These are phyloP conservation scores for Puccinellia tenuiflora DNA, from an alignment of 176 grass and related monocot genomes.

Conservation along the genomic window DNA sequence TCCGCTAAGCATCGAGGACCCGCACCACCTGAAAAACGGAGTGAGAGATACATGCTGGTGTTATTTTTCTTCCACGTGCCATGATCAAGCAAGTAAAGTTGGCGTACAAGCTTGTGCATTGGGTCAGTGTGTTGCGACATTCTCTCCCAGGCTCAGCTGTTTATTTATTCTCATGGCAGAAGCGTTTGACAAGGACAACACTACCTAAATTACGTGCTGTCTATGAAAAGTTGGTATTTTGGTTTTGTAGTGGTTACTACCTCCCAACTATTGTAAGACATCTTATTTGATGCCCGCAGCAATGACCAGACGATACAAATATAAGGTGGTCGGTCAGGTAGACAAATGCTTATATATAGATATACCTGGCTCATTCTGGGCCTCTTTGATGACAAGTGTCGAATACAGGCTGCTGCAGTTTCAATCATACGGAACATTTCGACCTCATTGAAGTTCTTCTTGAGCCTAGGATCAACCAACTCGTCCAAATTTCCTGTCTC, in stretches of 20 bases:
- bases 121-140: too few species aligned
- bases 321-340: not conserved
- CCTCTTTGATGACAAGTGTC: slow-evolving; percentile 66
- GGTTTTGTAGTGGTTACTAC: not conserved
- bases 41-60: too few species aligned
- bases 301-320: not conserved
- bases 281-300: not conserved
- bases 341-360: not conserved
- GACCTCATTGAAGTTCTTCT: slow-evolving; percentile 51
- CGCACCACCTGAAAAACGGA: slow-evolving; percentile 59
- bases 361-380: slow-evolving; percentile 87
- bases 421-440: slow-evolving; percentile 93
- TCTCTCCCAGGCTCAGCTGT: not conserved
- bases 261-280: not conserved
- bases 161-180: not conserved
- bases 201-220: not conserved
- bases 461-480: slow-evolving; percentile 59
- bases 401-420: slow-evolving; percentile 73
- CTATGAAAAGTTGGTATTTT: not conserved
- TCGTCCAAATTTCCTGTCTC: slow-evolving; percentile 58
- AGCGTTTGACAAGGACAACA: too few species aligned
- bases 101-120: not conserved
- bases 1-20: slow-evolving; percentile 67
- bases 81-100: not conserved
- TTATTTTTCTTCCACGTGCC: not conserved